Base-by-base conservation (phyloP, 345 rosid species). In the Sisymbrium altissimum region DNA sequence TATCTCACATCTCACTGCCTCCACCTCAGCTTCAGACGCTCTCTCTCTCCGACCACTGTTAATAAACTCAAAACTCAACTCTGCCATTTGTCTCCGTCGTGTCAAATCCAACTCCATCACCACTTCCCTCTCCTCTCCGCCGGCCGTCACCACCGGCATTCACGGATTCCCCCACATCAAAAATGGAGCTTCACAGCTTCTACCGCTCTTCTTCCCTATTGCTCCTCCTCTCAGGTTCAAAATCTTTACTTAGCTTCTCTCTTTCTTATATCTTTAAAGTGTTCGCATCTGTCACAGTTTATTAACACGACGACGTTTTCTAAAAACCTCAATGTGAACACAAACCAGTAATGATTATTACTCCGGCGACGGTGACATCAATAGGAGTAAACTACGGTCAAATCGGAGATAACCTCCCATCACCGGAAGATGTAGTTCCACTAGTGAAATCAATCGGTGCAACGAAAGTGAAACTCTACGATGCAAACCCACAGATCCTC, bases 301-400 rank as follows among this genome's bases (percentile, higher is more conserved):
- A 50, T 3, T 68, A 35, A 68, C 27, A 60, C 50, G 25, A 46
- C 41, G 27, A 9, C 59, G 55, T 54, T 66, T 43, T 46, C n/a
- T n/a, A n/a, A n/a, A 0, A 2, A 17, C n/a, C 5, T 6, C 18
- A 45, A 56, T 45, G 64, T 11, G 14, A n/a, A 6, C 2, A 33
- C 36, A 7, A 35, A 21, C 6, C 80, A 77, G 76, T 77, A 5
- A 11, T 38, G 5, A 5, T 77, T 12, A 6, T 65, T 3, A 33
- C 76, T n/a, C 82, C 89, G 18, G 41, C 43, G 48, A 21, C 57
- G 75, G 92, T 79, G 23, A 58, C 35, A 72, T 85, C 97, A 48
- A 35, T 92, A 14, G 97, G 99, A 38, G 85, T 96, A 46, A 96
- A 96, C 81, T 96, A 96, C 66, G 98, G 99, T 18, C 98, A 90